Base-by-base conservation (phyloP, 495 filamentous ascomycete genomes). In the Chaetomidium leptoderma region DNA sequence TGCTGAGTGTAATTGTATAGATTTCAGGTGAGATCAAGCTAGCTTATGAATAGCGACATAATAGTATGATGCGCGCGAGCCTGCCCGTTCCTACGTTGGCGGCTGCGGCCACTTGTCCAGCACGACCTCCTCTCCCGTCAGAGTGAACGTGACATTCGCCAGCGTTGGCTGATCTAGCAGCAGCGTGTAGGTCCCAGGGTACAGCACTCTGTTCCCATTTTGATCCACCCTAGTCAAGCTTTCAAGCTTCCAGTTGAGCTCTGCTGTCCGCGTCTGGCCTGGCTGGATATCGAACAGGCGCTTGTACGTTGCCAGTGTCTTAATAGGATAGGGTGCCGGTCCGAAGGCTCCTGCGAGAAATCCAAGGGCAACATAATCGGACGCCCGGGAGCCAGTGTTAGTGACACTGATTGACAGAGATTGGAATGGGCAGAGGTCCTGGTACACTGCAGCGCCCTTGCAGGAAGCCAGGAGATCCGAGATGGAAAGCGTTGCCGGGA, bases 181-280 rank as follows among this genome's bases (percentile, higher is more conserved):
- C 58, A 90, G 33, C n/a, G 73, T 76, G 65, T 90, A 90, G 0
- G 69, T 73, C 3, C 86, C 86, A 0, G 86, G 86, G 63, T 86
- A 89, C 32, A 90, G 53, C n/a, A 86, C 71, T 19, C 72, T 76
- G 63, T 87, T 81, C 2, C 86, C 86, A 4, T 60, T 63, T 26
- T 75, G 75, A 60, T 88, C 81, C 0, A 78, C 76, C 7, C 86
- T 72, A 0, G 83, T 81, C 19, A 90, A 57, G 36, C 74, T 77
- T 16, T 80, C 86, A 23, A 88, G 63, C n/a, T 76, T 83, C 49
- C 86, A 63, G 3, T 74, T 70, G 45, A 90, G 61, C 7, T 54
- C 64, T 14, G 77, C 73, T 0, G 60, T 71, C 39, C 61, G 57
- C 1, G 70, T 70, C 8, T 67, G 46, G 0, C 75, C 76, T 0